Evolutionary conservation across 2,329 filamentous ascomycete genomes (phyloP), one percentile per base, ranked within the genome.

Genomic region (Colletotrichum melonis): DNA sequence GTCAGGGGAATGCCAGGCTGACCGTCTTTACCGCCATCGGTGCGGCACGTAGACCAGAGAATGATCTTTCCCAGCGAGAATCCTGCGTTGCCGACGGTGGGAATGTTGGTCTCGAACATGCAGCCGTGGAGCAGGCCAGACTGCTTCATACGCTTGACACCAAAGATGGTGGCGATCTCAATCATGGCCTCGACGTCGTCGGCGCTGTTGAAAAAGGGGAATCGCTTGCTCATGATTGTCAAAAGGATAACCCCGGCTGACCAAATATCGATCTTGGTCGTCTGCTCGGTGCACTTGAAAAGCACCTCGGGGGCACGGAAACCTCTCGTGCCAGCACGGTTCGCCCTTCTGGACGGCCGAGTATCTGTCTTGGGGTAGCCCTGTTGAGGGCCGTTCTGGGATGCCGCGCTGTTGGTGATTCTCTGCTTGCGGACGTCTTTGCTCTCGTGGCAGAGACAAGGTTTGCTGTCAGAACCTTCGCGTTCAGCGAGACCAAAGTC

Each of bases 181-280:
- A 99, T 96, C 89, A 98, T 93, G 64, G 97, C 97, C 80, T 99
- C 97, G 60, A 99, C 93, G 78, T 99, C 97, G 81, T 99, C 97
- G n/a, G 95, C 93, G 58, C 94, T 97, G 84, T 99, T 98, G 88
- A 99, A 99, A 84, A 99, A 99, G 1, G 97, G 97, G 78, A 99
- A 99, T 4, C 97, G 92, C 69, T 93, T 93, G 54, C 94, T 96
- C 16, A 99, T 87, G 75, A 99, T 93, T 0, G 97, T 99, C n/a
- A 99, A 87, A 2, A 99, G 88, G 68, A 99, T 97, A n/a, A 99
- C 95, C 55, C 97, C 97, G 0, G 93, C 95, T 28, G 95, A 98
- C 97, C 97, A 99, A 76, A 99, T 93, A 81, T 99, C 97, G 77
- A 99, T 97, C 77, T 96, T 93, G 56, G 94, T 96, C 4, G 93